A percentile compares a stretch with the other conserved stretches of the same genome.
Conservation (phyloP, 108 stramenopile genomes). For the Ochromonas danica region DNA sequence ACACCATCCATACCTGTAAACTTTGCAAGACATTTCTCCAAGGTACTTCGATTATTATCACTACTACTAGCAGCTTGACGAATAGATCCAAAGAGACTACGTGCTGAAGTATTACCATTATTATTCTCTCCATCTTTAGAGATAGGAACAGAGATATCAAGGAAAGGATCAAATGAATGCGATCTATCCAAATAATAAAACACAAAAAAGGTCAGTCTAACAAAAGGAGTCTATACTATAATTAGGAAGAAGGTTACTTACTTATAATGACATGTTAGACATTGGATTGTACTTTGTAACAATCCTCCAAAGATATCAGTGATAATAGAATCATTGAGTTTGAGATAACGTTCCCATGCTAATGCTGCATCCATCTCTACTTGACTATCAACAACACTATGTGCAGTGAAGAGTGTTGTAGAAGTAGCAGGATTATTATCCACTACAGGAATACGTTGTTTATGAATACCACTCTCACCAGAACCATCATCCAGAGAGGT, state of each 20-base stretch:
- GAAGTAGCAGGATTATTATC: neutral
- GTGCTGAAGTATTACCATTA: neutral
- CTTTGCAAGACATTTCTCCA: constrained; percentile 26
- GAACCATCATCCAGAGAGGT: too few species aligned
- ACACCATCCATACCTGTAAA: constrained; percentile 25
- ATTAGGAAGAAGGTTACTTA: too few species aligned
- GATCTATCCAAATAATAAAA: constrained; percentile 4
- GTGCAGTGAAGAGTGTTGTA: neutral
- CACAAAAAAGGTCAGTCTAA: neutral
- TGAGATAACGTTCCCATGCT: constrained; percentile 32
- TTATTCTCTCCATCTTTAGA: neutral
- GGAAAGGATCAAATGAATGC: constrained; percentile 25
- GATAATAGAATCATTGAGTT: constrained; percentile 31
- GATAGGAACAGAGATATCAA: constrained; percentile 31
- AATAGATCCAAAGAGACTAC: neutral
- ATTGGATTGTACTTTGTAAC: constrained; percentile 36
- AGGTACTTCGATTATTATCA: neutral
- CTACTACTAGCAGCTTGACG: neutral
- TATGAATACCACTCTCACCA: too few species aligned
- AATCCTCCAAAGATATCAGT: constrained; percentile 31
- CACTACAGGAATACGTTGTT: neutral
- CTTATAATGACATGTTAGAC: neutral
- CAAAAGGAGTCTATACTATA: too few species aligned
- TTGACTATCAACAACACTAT: constrained; percentile 11
- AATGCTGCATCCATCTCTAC: neutral